Conservation (phyloP, 257 asterid species). For the Solanum ossicruentum region DNA sequence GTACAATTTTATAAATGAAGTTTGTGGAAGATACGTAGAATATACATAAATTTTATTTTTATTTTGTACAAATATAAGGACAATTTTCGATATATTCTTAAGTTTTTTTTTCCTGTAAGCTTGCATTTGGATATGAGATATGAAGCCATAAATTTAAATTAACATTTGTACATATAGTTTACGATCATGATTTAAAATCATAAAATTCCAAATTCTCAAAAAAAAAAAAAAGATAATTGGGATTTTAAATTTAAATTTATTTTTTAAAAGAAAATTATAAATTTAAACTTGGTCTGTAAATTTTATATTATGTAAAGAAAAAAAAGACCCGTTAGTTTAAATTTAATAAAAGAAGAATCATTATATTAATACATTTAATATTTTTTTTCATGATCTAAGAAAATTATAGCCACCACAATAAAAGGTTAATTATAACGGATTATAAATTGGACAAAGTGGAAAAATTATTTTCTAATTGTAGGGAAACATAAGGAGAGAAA, state of each 20-base stretch:
- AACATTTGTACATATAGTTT: neutral
- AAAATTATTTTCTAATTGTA: no score
- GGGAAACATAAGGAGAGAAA: no score
- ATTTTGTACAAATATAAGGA: neutral
- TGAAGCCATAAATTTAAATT: neutral
- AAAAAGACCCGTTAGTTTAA: neutral
- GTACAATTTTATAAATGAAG: neutral
- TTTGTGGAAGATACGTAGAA: no score
- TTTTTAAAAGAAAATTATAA: neutral
- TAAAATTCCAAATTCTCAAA: neutral
- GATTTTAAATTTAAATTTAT: neutral
- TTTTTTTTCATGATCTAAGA: neutral
- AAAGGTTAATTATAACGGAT: neutral
- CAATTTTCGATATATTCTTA: neutral
- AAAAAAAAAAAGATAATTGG: no score
- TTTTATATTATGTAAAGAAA: no score
- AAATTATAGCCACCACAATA: no score
- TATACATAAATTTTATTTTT: no score
- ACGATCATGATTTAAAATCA: neutral
- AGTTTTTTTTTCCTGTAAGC: neutral
- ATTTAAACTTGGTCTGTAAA: neutral
- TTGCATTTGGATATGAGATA: neutral
- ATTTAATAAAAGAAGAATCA: no score
- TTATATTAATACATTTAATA: no score
- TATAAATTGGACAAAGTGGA: no score